These are phyloP conservation scores for Penicillium concentricum DNA, from an alignment of 2,329 filamentous ascomycete genomes.

Conservation along the genomic window DNA sequence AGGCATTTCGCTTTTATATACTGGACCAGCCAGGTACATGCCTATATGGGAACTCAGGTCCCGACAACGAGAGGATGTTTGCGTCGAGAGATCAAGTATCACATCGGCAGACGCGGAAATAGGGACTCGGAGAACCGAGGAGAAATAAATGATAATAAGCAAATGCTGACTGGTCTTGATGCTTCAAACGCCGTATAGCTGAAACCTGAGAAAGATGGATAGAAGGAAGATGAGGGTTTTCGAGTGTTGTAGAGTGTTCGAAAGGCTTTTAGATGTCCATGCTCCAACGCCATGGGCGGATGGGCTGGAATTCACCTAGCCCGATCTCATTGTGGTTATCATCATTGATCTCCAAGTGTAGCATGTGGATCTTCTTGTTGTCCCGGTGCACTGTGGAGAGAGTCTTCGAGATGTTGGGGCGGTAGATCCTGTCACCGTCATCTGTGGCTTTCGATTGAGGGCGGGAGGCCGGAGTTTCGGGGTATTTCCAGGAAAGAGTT, in stretches of 20 bases:
- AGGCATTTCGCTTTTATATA: slow-evolving; percentile 6
- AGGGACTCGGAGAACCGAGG: background rate
- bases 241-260: slow-evolving; percentile 37
- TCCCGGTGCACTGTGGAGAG: slow-evolving; percentile 34
- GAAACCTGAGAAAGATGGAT: background rate
- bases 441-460: slow-evolving; percentile 38
- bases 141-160: slow-evolving; percentile 1
- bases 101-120: background rate
- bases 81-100: background rate
- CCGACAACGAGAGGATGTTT: background rate
- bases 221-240: background rate
- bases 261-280: slow-evolving; percentile 40
- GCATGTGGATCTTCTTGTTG: slow-evolving; percentile 35
- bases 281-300: slow-evolving; percentile 45
- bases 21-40: slow-evolving; percentile 21
- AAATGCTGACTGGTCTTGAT: slow-evolving; percentile 20
- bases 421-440: slow-evolving; percentile 31
- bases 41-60: background rate
- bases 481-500: slow-evolving; percentile 31
- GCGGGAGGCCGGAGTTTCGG: slow-evolving; percentile 37
- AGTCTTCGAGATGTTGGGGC: slow-evolving; percentile 32
- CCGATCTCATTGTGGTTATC: slow-evolving; percentile 29
- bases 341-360: slow-evolving; percentile 40
- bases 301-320: slow-evolving; percentile 33
- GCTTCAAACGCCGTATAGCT: slow-evolving; percentile 19